Percentiles rank a stretch among this genome's conserved stretches.
Conservation (phyloP, 805 yeast species). For the Cyberlindnera veronae region DNA sequence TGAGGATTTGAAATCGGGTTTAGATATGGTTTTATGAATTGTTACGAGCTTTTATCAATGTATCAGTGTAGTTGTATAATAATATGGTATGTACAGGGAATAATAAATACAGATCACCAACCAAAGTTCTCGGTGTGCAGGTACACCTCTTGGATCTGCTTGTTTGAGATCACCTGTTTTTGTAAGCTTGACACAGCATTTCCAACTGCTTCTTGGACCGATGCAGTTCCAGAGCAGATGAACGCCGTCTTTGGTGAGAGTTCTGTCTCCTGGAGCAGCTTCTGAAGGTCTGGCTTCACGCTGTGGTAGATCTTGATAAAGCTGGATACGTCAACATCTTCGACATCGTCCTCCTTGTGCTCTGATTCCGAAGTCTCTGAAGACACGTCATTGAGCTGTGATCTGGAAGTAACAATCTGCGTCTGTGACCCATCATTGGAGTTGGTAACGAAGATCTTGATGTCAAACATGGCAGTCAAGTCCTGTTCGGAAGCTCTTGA, state of each 20-base stretch:
- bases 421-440: conserved; percentile 18
- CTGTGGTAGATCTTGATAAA: conserved; percentile 9
- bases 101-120: conserved; percentile 29
- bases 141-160: conserved; percentile 40
- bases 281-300: conserved; percentile 17
- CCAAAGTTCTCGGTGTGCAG: conserved; percentile 52
- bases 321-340: neutral
- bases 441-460: conserved; percentile 30
- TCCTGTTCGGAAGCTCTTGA: neutral
- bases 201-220: conserved; percentile 38
- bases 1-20: no score
- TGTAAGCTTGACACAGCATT: conserved; percentile 41
- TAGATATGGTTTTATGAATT: no score
- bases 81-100: no score
- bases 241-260: conserved; percentile 34
- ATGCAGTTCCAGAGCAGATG: conserved; percentile 44
- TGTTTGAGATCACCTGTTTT: conserved; percentile 25
- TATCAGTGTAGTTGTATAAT: no score
- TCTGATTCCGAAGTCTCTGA: neutral
- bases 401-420: neutral
- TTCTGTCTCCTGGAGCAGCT: conserved; percentile 3
- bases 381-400: neutral
- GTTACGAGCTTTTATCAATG: no score
- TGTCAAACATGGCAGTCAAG: conserved; percentile 6
- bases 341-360: neutral